These are phyloP conservation scores for Phytophthora cactorum DNA, from an alignment of 352 stramenopile species.

Conservation along the genomic window DNA sequence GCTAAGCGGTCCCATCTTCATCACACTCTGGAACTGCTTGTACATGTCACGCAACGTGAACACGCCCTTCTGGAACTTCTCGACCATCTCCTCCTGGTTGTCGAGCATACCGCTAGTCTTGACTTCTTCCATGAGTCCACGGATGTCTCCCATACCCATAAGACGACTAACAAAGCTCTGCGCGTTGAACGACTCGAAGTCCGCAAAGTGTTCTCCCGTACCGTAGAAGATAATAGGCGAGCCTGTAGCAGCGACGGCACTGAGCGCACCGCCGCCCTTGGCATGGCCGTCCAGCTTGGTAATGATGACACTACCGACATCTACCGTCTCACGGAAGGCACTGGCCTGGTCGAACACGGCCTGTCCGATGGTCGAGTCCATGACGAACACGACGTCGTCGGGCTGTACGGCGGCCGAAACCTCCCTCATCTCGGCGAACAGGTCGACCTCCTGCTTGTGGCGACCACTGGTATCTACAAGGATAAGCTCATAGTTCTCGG, in stretches of 20 bases:
- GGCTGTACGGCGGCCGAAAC: slow-evolving; percentile 95
- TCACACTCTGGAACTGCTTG: slow-evolving; percentile 98
- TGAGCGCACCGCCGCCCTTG: slow-evolving; percentile 98
- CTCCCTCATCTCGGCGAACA: slow-evolving; percentile 99
- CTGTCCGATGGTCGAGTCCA: slow-evolving; percentile 99
- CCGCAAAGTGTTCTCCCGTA: slow-evolving; percentile 97
- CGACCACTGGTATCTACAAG: slow-evolving; percentile 99
- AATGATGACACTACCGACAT: slow-evolving; percentile 98
- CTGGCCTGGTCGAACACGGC: slow-evolving; percentile 97
- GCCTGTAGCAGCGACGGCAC: slow-evolving; percentile 97
- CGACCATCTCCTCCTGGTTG: slow-evolving; percentile 96
- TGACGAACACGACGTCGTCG: slow-evolving; percentile 98
- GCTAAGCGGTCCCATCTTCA: slow-evolving; percentile 97
- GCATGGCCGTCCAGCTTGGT: slow-evolving; percentile 99
- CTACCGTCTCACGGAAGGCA: slow-evolving; percentile 95
- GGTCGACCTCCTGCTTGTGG: slow-evolving; percentile 97
- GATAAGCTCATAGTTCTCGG: slow-evolving; percentile 99
- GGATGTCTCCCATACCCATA: slow-evolving; percentile 98
- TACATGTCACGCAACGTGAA: slow-evolving; percentile 99
- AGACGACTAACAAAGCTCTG: slow-evolving; percentile 98
- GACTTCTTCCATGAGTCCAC: slow-evolving; percentile 96
- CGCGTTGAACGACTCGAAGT: slow-evolving; percentile 98
- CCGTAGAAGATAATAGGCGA: slow-evolving; percentile 99
- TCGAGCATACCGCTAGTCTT: slow-evolving; percentile 91
- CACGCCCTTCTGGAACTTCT: slow-evolving; percentile 95